Percentiles rank a stretch among this genome's conserved stretches.
Conservation (phyloP, 768 basidiomycete species). For the Butyriboletus loyo region DNA sequence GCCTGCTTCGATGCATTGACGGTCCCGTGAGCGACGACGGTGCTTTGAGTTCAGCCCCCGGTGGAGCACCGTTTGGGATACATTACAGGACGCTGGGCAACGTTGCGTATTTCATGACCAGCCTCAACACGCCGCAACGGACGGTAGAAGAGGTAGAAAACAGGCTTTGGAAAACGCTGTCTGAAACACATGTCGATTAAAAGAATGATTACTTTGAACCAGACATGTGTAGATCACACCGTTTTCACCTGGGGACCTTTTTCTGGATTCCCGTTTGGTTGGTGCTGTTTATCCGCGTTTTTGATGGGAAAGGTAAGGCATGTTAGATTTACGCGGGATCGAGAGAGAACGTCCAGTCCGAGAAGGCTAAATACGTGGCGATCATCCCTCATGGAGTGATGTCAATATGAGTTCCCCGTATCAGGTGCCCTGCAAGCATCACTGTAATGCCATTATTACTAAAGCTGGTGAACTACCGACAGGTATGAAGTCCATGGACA, state of each 20-base stretch:
- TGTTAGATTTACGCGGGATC: background rate
- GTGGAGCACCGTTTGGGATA: constrained; percentile 60
- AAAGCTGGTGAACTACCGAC: no score
- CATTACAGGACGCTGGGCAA: constrained; percentile 89
- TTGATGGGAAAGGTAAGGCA: background rate
- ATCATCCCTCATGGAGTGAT: no score
- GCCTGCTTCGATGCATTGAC: constrained; percentile 52
- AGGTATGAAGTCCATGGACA: background rate
- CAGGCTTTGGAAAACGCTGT: constrained; percentile 48
- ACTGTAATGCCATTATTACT: background rate
- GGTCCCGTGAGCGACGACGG: constrained; percentile 21
- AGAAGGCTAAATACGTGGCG: background rate
- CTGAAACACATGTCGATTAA: background rate
- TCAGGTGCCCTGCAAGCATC: no score
- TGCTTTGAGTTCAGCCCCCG: constrained; percentile 42
- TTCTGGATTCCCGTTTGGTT: no score
- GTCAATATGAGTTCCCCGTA: background rate
- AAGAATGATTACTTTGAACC: background rate
- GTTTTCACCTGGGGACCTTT: background rate
- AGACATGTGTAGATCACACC: background rate
- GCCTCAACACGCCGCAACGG: constrained; percentile 63
- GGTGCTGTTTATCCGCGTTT: background rate
- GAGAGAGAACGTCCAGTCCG: background rate
- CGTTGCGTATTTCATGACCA: constrained; percentile 90
- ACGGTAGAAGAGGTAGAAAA: constrained; percentile 61